Conservation (phyloP, 73 alveolate species). For the Tetrahymena borealis region DNA sequence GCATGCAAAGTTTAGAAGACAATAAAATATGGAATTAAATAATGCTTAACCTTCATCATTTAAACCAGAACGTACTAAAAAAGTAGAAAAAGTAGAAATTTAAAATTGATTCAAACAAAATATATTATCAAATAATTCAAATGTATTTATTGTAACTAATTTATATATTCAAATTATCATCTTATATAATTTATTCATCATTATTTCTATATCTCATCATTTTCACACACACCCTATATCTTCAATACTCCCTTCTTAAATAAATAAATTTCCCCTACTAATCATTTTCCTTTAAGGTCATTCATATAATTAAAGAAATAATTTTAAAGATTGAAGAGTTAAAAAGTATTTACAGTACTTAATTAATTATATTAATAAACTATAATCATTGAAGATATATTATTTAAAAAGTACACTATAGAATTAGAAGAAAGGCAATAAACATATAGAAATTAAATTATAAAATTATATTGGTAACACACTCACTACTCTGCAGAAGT, state of each 20-base stretch:
- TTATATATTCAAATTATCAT: too few species aligned
- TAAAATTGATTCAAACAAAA: neutral
- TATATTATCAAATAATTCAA: neutral
- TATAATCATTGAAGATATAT: neutral
- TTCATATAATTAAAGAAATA: too few species aligned
- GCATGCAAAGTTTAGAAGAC: constrained; percentile 73
- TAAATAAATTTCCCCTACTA: too few species aligned
- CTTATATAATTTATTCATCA: too few species aligned
- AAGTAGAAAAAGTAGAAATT: neutral
- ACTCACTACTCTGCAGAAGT: neutral
- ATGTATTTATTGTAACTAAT: neutral
- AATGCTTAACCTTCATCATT: constrained; percentile 19
- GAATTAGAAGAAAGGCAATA: neutral
- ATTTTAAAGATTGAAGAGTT: too few species aligned
- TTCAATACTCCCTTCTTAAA: too few species aligned
- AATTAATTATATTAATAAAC: neutral
- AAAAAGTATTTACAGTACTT: too few species aligned
- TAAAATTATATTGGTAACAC: neutral
- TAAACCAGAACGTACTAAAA: constrained; percentile 11
- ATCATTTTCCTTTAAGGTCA: too few species aligned
- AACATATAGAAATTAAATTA: neutral
- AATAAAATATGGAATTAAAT: constrained; percentile 61
- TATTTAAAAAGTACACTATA: neutral
- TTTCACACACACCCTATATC: too few species aligned
- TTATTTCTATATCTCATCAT: too few species aligned